Evolutionary conservation across 257 asterid species (phyloP).

Genomic region (Oldenlandia corymbosa): DNA sequence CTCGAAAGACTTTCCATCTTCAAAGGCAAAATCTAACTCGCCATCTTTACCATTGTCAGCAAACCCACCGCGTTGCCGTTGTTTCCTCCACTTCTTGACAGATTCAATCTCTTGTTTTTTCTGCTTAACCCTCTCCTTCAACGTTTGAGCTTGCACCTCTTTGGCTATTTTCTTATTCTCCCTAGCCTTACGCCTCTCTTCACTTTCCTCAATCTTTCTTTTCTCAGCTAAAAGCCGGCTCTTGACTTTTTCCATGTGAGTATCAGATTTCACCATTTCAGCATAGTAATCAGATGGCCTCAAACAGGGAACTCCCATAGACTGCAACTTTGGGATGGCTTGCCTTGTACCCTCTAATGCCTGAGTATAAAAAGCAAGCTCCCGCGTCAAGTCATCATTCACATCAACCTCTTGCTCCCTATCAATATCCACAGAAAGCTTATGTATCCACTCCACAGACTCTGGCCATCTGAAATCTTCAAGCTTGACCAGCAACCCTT

Average conservation of each 20-base stretch:
- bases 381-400: constrained; percentile 76
- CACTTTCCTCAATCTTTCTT: constrained; percentile 68
- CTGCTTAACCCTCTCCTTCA: constrained; percentile 74
- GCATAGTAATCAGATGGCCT: constrained; percentile 90
- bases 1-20: constrained; percentile 58
- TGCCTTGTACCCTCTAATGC: constrained; percentile 78
- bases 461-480: constrained; percentile 73
- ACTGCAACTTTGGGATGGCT: constrained; percentile 52
- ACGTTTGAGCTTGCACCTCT: constrained; percentile 71
- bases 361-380: constrained; percentile 78
- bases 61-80: constrained; percentile 72
- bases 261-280: constrained; percentile 83
- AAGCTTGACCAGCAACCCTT: constrained; percentile 68
- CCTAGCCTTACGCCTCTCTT: constrained; percentile 81
- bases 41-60: constrained; percentile 37
- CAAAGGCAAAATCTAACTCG: constrained; percentile 52
- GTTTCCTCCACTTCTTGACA: constrained; percentile 94
- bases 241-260: constrained; percentile 92
- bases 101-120: constrained; percentile 86
- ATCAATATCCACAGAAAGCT: constrained; percentile 49
- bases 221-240: constrained; percentile 77
- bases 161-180: constrained; percentile 84
- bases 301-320: constrained; percentile 53
- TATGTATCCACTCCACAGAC: constrained; percentile 66
- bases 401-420: constrained; percentile 68